These are phyloP conservation scores for Tremellales sp. DNA, from an alignment of 1,284 basidiomycete species.

Conservation along the genomic window DNA sequence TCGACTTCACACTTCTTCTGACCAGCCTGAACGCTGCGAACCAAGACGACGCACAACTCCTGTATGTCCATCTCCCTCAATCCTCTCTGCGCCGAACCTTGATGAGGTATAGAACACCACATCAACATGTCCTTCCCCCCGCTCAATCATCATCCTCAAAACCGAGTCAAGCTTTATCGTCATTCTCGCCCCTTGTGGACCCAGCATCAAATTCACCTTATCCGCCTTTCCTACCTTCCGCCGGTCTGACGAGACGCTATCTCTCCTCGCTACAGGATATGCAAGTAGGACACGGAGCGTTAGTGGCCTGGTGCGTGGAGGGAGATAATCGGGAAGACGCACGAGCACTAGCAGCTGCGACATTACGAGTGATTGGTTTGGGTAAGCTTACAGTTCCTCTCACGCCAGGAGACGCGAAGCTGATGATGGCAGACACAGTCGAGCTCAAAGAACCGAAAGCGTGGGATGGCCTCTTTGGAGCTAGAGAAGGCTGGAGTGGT, in stretches of 20 bases:
- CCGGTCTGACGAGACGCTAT: conserved; percentile 65
- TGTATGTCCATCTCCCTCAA: conserved; percentile 48
- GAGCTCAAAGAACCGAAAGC: conserved; percentile 29
- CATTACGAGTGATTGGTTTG: conserved; percentile 52
- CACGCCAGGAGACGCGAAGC: not conserved
- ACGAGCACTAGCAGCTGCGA: conserved; percentile 57
- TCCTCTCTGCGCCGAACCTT: not conserved
- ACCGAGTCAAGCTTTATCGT: conserved; percentile 40
- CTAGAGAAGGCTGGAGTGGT: conserved; percentile 42
- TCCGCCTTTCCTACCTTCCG: conserved; percentile 58
- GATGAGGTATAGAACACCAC: conserved; percentile 14
- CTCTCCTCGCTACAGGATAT: conserved; percentile 51
- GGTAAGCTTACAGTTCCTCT: conserved; percentile 16
- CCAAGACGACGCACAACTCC: conserved; percentile 68
- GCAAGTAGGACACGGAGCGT: conserved; percentile 31
- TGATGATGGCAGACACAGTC: conserved; percentile 14
- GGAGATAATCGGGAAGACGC: conserved; percentile 75
- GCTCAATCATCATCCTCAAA: conserved; percentile 15
- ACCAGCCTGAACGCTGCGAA: conserved; percentile 69
- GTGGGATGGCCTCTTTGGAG: conserved; percentile 45
- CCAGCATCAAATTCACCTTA: conserved; percentile 41
- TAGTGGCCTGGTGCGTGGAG: conserved; percentile 60
- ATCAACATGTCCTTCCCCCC: conserved; percentile 21
- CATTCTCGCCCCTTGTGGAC: conserved; percentile 36
- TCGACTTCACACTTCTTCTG: conserved; percentile 59